Evolutionary conservation across 306 rosid genomes (phyloP), one percentile per base, ranked within the genome.

Genomic region (Dalbergia cochinchinensis): DNA sequence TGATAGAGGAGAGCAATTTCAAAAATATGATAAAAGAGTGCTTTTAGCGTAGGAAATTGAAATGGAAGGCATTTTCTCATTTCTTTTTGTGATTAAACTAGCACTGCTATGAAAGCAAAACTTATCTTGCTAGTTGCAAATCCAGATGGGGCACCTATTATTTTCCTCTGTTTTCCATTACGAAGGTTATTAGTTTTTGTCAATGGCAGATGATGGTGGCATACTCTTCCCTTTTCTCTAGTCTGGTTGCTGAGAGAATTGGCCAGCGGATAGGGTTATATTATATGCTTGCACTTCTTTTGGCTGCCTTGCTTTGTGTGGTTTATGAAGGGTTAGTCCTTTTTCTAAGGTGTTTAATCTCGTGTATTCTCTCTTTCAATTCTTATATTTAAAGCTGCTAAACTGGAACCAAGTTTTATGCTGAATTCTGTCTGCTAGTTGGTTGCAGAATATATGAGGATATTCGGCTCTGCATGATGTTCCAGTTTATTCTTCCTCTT

Each of bases 141-240:
- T 13, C 31, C 1, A 5, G 5, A 19, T 5, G 11, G 13, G 26
- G 60, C 15, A 48, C 13, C 14, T 13, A 11, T 22, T 14, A 14
- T 69, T 69, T 33, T 5, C 19, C 16, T 12, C 41, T 12, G 13
- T 53, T n/a, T 71, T 19, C 48, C 47, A 71, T 53, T 16, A 33
- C 34, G 1, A 8, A 51, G 48, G 5, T 42, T 74, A 47, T 45
- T 33, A 34, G 67, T 54, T 55, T 55, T 51, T 74, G 76, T 77
- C 58, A 67, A 26, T 41, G 81, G 88, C 88, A 87, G 89, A 85
- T 85, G 88, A 83, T 80, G 87, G 65, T 87, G 22, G 87, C 85
- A 14, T 73, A 83, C 68, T 81, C 85, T 74, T 85, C 89, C 3
- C 80, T 87, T 82, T 80, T 85, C 83, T 87, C 91, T 77, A 80